These are phyloP conservation scores for Colletotrichum brevisporum DNA, from an alignment of 2,329 filamentous ascomycete genomes.

Conservation along the genomic window DNA sequence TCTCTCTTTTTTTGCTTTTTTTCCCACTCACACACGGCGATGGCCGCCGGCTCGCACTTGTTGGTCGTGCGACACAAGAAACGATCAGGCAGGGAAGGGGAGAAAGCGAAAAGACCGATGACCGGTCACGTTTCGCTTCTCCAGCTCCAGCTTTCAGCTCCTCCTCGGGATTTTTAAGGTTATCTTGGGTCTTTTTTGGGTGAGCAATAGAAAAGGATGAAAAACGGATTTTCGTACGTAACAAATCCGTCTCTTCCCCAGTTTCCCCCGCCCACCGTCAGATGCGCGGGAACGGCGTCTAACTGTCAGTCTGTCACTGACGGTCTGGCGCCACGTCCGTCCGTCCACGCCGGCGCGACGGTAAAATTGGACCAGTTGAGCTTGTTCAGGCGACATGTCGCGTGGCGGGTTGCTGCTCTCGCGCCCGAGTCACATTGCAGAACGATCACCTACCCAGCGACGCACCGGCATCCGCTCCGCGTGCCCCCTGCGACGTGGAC, in stretches of 20 bases:
- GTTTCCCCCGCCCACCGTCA: slow-evolving; percentile 6
- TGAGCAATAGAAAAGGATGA: not conserved
- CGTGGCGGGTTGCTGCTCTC: too few species aligned
- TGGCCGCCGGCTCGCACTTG: not conserved
- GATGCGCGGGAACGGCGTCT: not conserved
- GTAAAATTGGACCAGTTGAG: slow-evolving; percentile 14
- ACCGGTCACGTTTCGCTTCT: not conserved
- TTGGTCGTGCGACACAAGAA: not conserved
- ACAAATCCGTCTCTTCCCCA: slow-evolving; percentile 20
- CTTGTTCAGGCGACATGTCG: slow-evolving; percentile 11
- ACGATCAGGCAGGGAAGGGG: not conserved
- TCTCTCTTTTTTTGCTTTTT: too few species aligned
- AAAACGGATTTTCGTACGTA: slow-evolving; percentile 35
- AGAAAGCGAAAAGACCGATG: not conserved
- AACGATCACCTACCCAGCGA: too few species aligned
- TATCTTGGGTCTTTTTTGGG: slow-evolving; percentile 11
- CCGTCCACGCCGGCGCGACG: not conserved
- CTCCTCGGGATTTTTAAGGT: slow-evolving; percentile 28
- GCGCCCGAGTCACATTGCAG: slow-evolving; percentile 1
- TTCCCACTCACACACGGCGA: not conserved
- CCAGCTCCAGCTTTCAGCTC: not conserved
- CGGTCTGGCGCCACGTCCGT: not conserved
- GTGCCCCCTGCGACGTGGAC: too few species aligned
- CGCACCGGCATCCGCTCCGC: too few species aligned
- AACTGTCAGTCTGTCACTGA: slow-evolving; percentile 19